Conservation (phyloP, 495 filamentous ascomycete genomes). For the Annulohypoxylon maeteangense region DNA sequence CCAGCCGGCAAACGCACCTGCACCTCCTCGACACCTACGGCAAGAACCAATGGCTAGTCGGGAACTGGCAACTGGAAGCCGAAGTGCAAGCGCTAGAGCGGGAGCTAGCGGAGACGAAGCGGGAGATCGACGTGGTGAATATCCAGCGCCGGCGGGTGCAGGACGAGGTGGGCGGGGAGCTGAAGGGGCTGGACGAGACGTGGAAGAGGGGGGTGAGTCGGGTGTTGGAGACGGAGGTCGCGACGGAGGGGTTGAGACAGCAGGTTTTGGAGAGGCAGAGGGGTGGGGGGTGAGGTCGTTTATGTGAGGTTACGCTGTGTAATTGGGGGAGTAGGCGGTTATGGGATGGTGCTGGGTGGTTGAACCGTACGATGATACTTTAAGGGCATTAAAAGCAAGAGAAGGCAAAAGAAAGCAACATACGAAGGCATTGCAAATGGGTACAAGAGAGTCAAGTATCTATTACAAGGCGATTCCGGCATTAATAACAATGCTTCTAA, state of each 20-base stretch:
- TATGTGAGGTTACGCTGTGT: background rate
- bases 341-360: background rate
- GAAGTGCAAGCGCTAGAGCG: slow-evolving; percentile 77
- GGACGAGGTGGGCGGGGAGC: slow-evolving; percentile 72
- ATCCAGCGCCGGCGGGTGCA: slow-evolving; percentile 75
- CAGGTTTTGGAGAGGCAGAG: slow-evolving; percentile 53
- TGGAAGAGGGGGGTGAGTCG: slow-evolving; percentile 79
- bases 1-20: slow-evolving; percentile 73
- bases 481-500: slow-evolving; percentile 32
- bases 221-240: slow-evolving; percentile 79
- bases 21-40: slow-evolving; percentile 80
- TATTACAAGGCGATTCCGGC: slow-evolving; percentile 6
- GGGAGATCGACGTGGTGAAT: slow-evolving; percentile 75
- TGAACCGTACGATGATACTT: background rate
- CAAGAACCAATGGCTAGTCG: slow-evolving; percentile 90
- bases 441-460: background rate
- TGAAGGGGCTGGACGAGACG: slow-evolving; percentile 73
- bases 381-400: background rate
- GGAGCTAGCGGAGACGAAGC: slow-evolving; percentile 74
- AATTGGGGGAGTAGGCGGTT: background rate
- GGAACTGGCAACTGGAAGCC: slow-evolving; percentile 80
- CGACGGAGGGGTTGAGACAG: slow-evolving; percentile 72
- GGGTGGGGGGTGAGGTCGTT: slow-evolving; percentile 17
- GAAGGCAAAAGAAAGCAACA: background rate
- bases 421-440: background rate